Base-by-base conservation (phyloP, 306 rosid species). In the Sindora glabra region DNA sequence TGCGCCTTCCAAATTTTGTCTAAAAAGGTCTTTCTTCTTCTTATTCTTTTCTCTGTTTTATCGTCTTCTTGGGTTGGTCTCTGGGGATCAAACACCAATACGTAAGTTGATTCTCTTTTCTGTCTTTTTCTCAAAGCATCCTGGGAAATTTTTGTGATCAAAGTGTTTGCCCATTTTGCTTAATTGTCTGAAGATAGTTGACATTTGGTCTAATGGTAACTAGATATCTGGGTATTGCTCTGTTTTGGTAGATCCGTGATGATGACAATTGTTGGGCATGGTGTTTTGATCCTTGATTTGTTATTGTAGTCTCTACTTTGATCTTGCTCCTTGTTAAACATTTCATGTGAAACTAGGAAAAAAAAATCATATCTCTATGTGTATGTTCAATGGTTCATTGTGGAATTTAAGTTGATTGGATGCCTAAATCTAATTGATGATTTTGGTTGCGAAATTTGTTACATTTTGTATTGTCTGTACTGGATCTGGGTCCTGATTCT, bases 221-320 rank as follows among this genome's bases (percentile, higher is more conserved):
- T 56, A 34, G 46, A 16, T 46, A 74, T 69, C 68, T 71, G 79
- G 63, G 47, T 62, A 1, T 59, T 62, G 34, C 56, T 73, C 10
- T 0, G 2, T 76, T 70, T 51, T 49, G 62, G 37, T 84, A 64
- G 95, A 87, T 87, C 85, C 75, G 51, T 70, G 53, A 34, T 59
- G 3, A 47, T 32, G 48, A 32, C 44, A 40, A 45, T 59, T 6
- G 48, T 18, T 22, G 6, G 11, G 19, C 26, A 4, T 69, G 36
- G 19, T 34, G 12, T 59, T 70, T 44, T 12, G n/a, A n/a, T n/a
- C 6, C 16, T 27, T 27, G 30, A 5, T 53, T 10, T 33, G 24
- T 14, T 36, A 1, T 14, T 11, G 4, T 29, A n/a, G 48, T 60
- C 2, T 22, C 19, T 14, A 8, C 1, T 68, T 30, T 40, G 55